phyloP scores from a whole-genome alignment of 306 rosid genomes.

The Dalbergia cochinchinensis region DNA sequence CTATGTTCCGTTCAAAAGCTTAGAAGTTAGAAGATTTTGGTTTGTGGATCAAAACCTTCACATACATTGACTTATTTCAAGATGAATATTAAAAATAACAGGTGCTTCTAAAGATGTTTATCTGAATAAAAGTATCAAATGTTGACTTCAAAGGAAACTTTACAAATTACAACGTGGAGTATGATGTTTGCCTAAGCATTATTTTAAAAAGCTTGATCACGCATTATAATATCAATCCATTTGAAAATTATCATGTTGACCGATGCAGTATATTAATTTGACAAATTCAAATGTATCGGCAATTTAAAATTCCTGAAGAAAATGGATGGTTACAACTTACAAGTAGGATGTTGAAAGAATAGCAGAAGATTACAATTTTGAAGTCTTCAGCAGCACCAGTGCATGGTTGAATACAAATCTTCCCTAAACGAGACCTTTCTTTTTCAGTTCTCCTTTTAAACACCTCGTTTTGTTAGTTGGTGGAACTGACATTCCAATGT shows the following conservation, averaged over 20 bases:
- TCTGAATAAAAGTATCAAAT: slow-evolving; percentile 6
- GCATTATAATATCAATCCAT: background rate
- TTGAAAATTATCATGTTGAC: background rate
- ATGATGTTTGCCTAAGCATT: background rate
- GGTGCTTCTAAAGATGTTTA: slow-evolving; percentile 5
- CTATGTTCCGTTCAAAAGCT: background rate
- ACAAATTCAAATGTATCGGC: slow-evolving; percentile 18
- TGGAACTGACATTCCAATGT: no score
- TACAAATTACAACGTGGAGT: background rate
- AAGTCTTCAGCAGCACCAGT: background rate
- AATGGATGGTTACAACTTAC: background rate
- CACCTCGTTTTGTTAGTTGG: no score
- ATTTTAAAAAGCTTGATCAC: slow-evolving; percentile 21
- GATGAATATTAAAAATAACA: background rate
- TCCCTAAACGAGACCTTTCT: no score
- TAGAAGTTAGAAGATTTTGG: background rate
- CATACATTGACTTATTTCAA: background rate
- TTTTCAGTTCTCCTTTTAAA: no score
- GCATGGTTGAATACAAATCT: background rate
- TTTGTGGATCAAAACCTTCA: slow-evolving; percentile 15
- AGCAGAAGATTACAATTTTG: background rate
- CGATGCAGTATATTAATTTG: slow-evolving; percentile 14
- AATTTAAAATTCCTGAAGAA: background rate
- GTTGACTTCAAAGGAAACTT: slow-evolving; percentile 40
- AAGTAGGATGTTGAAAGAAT: background rate